Evolutionary conservation across 805 yeast species (phyloP).

Genomic region (Schwanniomyces yamadae): DNA sequence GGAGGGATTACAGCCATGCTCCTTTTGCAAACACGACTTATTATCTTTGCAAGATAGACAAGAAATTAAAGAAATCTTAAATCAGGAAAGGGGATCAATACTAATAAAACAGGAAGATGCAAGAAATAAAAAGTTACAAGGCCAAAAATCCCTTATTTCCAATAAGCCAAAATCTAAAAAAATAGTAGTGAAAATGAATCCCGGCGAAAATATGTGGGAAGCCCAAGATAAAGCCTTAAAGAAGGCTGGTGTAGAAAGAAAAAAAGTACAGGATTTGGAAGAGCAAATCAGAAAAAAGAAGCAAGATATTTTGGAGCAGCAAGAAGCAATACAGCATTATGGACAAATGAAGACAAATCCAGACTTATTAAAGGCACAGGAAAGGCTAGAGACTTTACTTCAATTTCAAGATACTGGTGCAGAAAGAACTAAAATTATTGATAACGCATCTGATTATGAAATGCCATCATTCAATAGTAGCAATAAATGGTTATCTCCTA

Average conservation of each 20-base stretch:
- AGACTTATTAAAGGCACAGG: slow-evolving; percentile 68
- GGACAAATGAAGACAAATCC: slow-evolving; percentile 47
- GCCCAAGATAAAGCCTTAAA: slow-evolving; percentile 67
- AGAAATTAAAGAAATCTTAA: slow-evolving; percentile 53
- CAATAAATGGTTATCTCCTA: slow-evolving; percentile 80
- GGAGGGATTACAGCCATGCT: slow-evolving; percentile 90
- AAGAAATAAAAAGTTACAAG: slow-evolving; percentile 15
- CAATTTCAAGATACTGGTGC: slow-evolving; percentile 84
- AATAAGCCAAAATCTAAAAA: slow-evolving; percentile 42
- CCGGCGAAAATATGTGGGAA: slow-evolving; percentile 63
- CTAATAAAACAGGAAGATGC: slow-evolving; percentile 16
- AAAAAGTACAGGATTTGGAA: slow-evolving; percentile 20
- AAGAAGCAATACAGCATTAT: slow-evolving; percentile 40
- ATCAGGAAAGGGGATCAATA: slow-evolving; percentile 48
- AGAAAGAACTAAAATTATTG: slow-evolving; percentile 89
- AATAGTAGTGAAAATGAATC: slow-evolving; percentile 52
- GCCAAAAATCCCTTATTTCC: slow-evolving; percentile 10
- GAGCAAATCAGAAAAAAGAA: slow-evolving; percentile 21
- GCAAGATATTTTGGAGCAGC: slow-evolving; percentile 40
- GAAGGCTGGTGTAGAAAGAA: slow-evolving; percentile 48
- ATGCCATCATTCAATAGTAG: slow-evolving; percentile 47
- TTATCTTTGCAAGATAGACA: slow-evolving; percentile 60
- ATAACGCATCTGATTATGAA: slow-evolving; percentile 87
- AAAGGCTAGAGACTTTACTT: slow-evolving; percentile 67
- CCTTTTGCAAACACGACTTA: slow-evolving; percentile 72